Base-by-base conservation (phyloP, 805 yeast species). In the Candida nitratophila region DNA sequence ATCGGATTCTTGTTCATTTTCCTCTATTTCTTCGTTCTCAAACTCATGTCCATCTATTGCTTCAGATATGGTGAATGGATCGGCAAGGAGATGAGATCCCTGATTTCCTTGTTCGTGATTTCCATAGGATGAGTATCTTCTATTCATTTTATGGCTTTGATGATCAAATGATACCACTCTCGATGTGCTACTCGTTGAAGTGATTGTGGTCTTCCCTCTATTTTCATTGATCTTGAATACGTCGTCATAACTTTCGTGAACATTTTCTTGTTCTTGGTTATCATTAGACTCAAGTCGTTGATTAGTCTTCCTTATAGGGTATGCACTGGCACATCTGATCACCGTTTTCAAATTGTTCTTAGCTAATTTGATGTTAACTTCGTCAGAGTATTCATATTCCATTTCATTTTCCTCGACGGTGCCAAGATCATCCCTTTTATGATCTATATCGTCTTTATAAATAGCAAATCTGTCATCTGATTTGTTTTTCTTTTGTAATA, bases 351-450 rank as follows among this genome's bases (percentile, higher is more conserved):
- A 57, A 51, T 68, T 65, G 46, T 71, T 70, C 48, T 66, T 66
- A 24, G 79, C 77, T 47, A 61, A 68, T 50, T 69, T 68, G 24
- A 76, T 76, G 49, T 76, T 67, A 45, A 72, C 67, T 40, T 75
- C 76, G 57, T 76, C 82, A 2, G 78, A 74, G 52, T 76, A 74
- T 52, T 75, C 79, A 42, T 55, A 56, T 33, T 56, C 57, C 26
- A 49, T n/a, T 19, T 52, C 44, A 15, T 49, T 53, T 45, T 48
- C 51, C 44, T 43, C 46, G 15, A 33, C 29, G 22, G 41, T 40
- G 37, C 44, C 49, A 24, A 29, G 4, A 8, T 7, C 15, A 8
- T 29, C n/a, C n/a, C n/a, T 14, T 11, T 29, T 7, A 16, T 27
- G 22, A 22, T 17, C 35, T 32, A 32, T n/a, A 20, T 52, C 43